Percentiles rank a stretch among this genome's conserved stretches.
phyloP scores from a whole-genome alignment of 495 filamentous ascomycete species.

The Cenococcum geophilum region DNA sequence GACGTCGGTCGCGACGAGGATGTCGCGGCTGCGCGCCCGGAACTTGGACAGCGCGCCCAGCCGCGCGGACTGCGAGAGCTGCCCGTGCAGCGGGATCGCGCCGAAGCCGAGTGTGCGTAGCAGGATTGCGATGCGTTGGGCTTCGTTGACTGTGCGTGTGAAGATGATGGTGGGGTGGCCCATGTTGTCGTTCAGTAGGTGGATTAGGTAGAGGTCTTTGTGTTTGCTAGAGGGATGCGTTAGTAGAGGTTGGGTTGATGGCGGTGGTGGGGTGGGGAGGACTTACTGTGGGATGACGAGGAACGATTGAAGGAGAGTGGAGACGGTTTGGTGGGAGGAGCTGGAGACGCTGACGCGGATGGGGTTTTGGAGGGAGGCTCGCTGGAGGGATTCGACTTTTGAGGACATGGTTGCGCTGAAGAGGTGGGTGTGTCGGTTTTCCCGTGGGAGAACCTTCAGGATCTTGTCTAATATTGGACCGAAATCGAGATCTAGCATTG shows the following conservation, averaged over 20 bases:
- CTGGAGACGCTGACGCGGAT: conserved; percentile 66
- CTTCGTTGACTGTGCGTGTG: conserved; percentile 86
- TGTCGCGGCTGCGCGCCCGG: conserved; percentile 63
- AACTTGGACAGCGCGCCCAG: conserved; percentile 86
- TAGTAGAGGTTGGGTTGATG: neutral
- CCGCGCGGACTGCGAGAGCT: conserved; percentile 76
- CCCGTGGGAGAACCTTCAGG: conserved; percentile 77
- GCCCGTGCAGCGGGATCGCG: conserved; percentile 87
- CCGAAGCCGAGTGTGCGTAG: conserved; percentile 73
- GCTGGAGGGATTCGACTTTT: conserved; percentile 86
- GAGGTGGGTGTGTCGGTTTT: conserved; percentile 67
- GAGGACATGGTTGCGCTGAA: conserved; percentile 92
- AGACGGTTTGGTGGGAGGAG: conserved; percentile 81
- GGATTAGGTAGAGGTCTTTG: conserved; percentile 87
- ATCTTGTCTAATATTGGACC: conserved; percentile 88
- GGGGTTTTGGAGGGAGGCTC: conserved; percentile 77
- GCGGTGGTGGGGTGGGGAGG: neutral
- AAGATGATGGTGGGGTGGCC: conserved; percentile 87
- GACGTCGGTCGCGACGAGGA: conserved; percentile 93
- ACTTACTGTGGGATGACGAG: conserved; percentile 50
- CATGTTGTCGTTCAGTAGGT: conserved; percentile 74
- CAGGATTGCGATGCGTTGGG: conserved; percentile 74
- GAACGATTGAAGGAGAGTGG: conserved; percentile 79
- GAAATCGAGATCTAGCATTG: conserved; percentile 68
- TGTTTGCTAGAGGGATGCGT: conserved; percentile 34